These are phyloP conservation scores for Wickerhamiella spandovensis DNA, from an alignment of 805 yeast genomes.

Conservation along the genomic window DNA sequence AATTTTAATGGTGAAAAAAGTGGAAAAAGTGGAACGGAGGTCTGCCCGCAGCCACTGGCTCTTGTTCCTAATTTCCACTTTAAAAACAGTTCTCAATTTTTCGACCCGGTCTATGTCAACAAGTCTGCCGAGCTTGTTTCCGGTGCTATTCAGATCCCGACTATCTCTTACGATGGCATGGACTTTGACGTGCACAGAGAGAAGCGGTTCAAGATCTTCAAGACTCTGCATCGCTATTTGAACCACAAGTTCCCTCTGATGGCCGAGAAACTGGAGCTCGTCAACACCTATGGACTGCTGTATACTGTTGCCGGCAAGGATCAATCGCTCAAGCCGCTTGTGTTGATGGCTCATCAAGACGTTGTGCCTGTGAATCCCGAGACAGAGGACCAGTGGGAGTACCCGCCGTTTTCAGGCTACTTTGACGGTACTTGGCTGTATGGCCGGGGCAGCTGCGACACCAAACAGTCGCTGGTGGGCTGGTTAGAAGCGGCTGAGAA, in stretches of 20 bases:
- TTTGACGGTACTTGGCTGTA: conserved; percentile 53
- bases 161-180: conserved; percentile 47
- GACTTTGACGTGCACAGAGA: conserved; percentile 34
- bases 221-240: conserved; percentile 40
- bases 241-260: conserved; percentile 41
- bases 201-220: conserved; percentile 36
- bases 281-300: conserved; percentile 52
- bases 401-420: conserved; percentile 53
- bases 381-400: conserved; percentile 45
- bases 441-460: conserved; percentile 72
- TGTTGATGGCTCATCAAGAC: conserved; percentile 69
- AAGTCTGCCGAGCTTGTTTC: conserved; percentile 10
- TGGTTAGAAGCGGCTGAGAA: conserved; percentile 54
- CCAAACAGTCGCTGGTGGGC: conserved; percentile 55
- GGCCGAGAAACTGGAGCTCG: conserved; percentile 33
- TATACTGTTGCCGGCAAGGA: conserved; percentile 49
- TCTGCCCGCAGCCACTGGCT: conserved; percentile 9
- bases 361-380: conserved; percentile 60
- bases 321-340: conserved; percentile 40
- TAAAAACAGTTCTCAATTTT: conserved; percentile 6
- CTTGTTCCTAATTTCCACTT: conserved; percentile 2
- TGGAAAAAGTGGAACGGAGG: no score
- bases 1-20: no score
- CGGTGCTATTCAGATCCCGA: conserved; percentile 51
- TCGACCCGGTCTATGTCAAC: conserved; percentile 6